Conservation (phyloP, 208 protist genomes). For the Phytomonas sp. region DNA sequence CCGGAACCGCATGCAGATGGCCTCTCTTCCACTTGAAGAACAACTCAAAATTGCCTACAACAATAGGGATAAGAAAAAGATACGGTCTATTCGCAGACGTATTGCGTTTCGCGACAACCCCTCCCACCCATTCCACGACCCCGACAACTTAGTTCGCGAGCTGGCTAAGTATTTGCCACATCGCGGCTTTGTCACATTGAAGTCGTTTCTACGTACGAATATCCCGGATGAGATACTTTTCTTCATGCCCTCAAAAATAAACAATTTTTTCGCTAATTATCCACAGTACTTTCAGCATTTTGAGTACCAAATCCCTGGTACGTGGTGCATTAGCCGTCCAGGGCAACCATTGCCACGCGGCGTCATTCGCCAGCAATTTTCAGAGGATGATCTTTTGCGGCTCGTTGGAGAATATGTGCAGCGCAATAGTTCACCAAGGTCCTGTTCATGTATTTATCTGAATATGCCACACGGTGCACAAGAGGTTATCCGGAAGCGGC, state of each 20-base stretch:
- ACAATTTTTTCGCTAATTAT: constrained; percentile 78
- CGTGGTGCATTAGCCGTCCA: constrained; percentile 63
- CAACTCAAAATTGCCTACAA: constrained; percentile 68
- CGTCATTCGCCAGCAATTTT: constrained; percentile 72
- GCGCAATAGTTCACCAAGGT: constrained; percentile 22
- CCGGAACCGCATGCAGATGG: constrained; percentile 45
- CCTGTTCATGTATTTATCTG: constrained; percentile 38
- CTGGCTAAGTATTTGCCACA: constrained; percentile 64
- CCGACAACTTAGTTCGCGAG: constrained; percentile 82
- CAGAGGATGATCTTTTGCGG: constrained; percentile 65
- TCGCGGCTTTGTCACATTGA: constrained; percentile 55
- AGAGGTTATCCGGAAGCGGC: constrained; percentile 52
- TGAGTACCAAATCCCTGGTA: constrained; percentile 63
- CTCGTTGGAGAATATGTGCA: constrained; percentile 75
- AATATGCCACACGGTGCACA: constrained; percentile 74
- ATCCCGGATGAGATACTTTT: constrained; percentile 67
- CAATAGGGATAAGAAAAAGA: constrained; percentile 43
- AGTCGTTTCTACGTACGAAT: constrained; percentile 50
- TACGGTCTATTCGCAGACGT: constrained; percentile 60
- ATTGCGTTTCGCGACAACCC: constrained; percentile 84
- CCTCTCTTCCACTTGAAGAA: constrained; percentile 68
- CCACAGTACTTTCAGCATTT: constrained; percentile 84
- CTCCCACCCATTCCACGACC: constrained; percentile 80
- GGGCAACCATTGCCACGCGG: constrained; percentile 72
- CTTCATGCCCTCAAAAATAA: constrained; percentile 54